phyloP scores from a whole-genome alignment of 2,329 filamentous ascomycete genomes.

The Fusarium bulbicola region DNA sequence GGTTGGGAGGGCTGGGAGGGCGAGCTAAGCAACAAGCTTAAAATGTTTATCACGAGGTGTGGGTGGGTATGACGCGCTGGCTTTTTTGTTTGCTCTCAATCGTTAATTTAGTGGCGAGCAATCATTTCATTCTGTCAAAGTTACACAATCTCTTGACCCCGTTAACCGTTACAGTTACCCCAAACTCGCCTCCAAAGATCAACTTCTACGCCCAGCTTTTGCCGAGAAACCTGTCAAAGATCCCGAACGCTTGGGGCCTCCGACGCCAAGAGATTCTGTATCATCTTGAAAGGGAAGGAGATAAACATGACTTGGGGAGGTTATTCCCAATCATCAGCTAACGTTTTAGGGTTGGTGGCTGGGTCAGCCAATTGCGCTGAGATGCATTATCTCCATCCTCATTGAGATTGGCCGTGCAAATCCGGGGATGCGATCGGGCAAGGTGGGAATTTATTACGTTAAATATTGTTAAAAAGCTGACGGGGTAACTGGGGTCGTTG shows the following conservation, averaged over 20 bases:
- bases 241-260: slow-evolving; percentile 10
- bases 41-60: slow-evolving; percentile 19
- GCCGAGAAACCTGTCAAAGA: slow-evolving; percentile 26
- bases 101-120: neutral
- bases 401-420: neutral
- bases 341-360: neutral
- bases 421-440: slow-evolving; percentile 1
- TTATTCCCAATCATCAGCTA: neutral
- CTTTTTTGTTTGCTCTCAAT: neutral
- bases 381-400: neutral
- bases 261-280: neutral
- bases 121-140: neutral
- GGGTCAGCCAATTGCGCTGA: neutral
- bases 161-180: neutral
- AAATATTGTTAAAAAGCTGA: neutral
- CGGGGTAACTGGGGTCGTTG: neutral
- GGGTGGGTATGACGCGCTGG: slow-evolving; percentile 3
- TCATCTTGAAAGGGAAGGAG: slow-evolving; percentile 28
- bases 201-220: neutral
- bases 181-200: slow-evolving; percentile 10
- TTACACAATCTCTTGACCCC: neutral
- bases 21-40: slow-evolving; percentile 31
- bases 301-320: neutral
- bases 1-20: no score
- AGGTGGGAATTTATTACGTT: slow-evolving; percentile 19